Evolutionary conservation across 139 green algal species (phyloP).

Genomic region (Chlorella sp.): DNA sequence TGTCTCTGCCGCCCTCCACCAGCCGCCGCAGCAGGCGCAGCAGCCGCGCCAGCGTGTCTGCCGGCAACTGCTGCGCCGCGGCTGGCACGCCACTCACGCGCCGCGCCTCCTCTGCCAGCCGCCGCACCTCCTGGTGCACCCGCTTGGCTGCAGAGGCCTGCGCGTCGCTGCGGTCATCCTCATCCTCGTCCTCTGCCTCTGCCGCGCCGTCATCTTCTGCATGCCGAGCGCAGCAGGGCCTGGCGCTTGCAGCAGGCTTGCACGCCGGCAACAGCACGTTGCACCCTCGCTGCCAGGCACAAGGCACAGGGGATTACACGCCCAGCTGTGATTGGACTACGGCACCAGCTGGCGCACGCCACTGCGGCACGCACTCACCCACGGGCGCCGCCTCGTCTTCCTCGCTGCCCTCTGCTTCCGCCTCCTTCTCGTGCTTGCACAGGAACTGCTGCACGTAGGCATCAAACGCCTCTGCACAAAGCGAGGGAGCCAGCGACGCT

Average conservation of each 20-base stretch:
- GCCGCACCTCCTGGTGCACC: slow-evolving; percentile 16
- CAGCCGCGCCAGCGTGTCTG: slow-evolving; percentile 24
- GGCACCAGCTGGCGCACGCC: too few relatives aligned
- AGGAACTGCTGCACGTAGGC: background rate
- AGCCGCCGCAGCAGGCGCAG: slow-evolving; percentile 21
- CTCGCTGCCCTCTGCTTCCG: background rate
- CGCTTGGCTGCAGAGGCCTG: background rate
- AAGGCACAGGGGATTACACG: too few relatives aligned
- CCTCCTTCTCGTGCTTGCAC: slow-evolving; percentile 6
- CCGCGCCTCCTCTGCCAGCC: slow-evolving; percentile 17
- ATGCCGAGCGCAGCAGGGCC: background rate
- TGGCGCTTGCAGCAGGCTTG: background rate
- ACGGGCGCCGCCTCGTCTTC: background rate
- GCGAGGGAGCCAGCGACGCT: background rate
- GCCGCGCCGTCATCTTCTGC: background rate
- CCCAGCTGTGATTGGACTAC: too few relatives aligned
- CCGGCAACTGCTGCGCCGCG: slow-evolving; percentile 5
- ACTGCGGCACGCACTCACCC: too few relatives aligned
- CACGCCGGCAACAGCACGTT: background rate
- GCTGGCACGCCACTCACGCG: slow-evolving; percentile 17
- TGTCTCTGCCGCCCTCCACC: background rate
- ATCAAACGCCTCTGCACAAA: slow-evolving; percentile 8
- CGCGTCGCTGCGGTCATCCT: background rate
- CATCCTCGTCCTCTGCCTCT: slow-evolving; percentile 10
- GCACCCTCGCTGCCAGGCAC: too few relatives aligned